Evolutionary conservation across 1,139 yeast species (phyloP).

Genomic region (Diutina scorzettiae): DNA sequence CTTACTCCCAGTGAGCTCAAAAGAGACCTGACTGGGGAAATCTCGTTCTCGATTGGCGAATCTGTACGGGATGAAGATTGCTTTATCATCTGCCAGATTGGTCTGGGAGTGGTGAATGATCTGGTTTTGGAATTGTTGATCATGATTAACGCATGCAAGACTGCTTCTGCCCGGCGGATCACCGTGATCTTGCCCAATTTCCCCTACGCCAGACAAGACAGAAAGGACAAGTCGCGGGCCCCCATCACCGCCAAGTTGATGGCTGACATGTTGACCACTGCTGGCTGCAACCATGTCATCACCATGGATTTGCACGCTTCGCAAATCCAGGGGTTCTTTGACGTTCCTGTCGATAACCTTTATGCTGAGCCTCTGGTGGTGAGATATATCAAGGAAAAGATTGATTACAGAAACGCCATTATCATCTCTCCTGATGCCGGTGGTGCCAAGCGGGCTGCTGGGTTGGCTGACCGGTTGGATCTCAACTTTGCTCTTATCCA

Average conservation of each 20-base stretch:
- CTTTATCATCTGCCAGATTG: constrained; percentile 60
- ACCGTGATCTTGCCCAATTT: constrained; percentile 92
- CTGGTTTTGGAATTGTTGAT: constrained; percentile 79
- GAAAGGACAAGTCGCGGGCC: constrained; percentile 71
- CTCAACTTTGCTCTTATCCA: constrained; percentile 91
- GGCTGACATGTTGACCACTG: constrained; percentile 78
- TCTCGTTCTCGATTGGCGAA: constrained; percentile 70
- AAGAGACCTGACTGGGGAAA: constrained; percentile 36
- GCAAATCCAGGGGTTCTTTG: constrained; percentile 75
- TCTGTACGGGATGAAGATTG: constrained; percentile 92
- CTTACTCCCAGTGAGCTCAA: constrained; percentile 50
- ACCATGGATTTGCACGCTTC: constrained; percentile 97
- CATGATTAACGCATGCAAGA: constrained; percentile 87
- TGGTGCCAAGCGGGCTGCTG: constrained; percentile 93
- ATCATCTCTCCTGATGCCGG: constrained; percentile 85
- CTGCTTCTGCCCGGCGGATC: constrained; percentile 86
- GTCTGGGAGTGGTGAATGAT: constrained; percentile 87
- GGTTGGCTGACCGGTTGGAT: constrained; percentile 82
- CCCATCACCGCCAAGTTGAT: constrained; percentile 75
- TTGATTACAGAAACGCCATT: constrained; percentile 51
- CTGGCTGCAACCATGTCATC: constrained; percentile 94
- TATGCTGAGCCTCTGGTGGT: constrained; percentile 73
- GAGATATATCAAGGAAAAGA: constrained; percentile 44
- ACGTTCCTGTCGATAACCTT: constrained; percentile 69
- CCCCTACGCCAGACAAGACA: constrained; percentile 90